Base-by-base conservation (phyloP, 257 asterid species). In the Solanum tacnaense region DNA sequence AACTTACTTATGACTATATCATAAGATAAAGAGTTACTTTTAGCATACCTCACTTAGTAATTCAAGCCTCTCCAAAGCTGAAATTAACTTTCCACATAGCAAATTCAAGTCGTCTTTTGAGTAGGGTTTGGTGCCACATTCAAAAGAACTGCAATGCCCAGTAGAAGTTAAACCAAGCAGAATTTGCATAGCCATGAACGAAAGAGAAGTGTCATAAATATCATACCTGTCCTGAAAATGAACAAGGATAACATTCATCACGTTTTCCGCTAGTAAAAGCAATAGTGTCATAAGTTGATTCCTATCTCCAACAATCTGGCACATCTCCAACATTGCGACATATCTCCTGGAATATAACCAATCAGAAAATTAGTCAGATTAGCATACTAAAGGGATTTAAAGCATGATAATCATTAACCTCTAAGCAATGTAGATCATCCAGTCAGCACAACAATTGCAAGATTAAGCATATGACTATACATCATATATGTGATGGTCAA, bases 151-250 rank as follows among this genome's bases (percentile, higher is more conserved):
- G 88, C 31, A 86, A 23, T 34, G 25, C 58, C 31, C 46, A 44
- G 62, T 72, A 46, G 68, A 46, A 46, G 85, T 81, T 46, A 46
- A 52, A 46, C 27, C 85, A 91, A 31, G 46, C 41, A 83, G 8
- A 56, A 67, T 20, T 58, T 87, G 87, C 81, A 71, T 23, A 86
- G 62, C 67, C 84, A 29, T 46, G 41, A 46, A 81, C 31, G 29
- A 27, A 46, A 81, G 67, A 27, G 3, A 81, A 44, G 13, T 9
- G 8, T 5, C 9, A 7, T 29, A 27, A 85, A 27, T 38, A 49
- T 15, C 88, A 5, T 91, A 97, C 99, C 98, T 90, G 90, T 97
- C 98, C 87, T 94, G 95, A 89, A 97, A 94, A 93, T 97, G 99
- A 52, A 92, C 86, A 75, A 95, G 98, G 88, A 94, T 89, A 88